Conservation (phyloP, 305 asterid species). For the Ajuga reptans region DNA sequence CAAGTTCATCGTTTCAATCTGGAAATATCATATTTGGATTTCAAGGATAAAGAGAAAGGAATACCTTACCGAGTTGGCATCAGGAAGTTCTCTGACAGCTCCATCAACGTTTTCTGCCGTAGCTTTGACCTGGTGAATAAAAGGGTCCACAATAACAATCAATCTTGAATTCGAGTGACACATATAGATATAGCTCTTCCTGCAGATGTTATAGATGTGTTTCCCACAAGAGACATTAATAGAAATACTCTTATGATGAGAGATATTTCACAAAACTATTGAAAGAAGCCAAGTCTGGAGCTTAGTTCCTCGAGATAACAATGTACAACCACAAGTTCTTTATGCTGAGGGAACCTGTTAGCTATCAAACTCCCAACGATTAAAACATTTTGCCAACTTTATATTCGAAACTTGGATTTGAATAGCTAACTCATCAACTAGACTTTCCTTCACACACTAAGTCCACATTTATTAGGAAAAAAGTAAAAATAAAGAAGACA, state of each 20-base stretch:
- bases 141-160: background rate
- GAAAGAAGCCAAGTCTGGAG: background rate
- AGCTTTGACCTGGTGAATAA: constrained; percentile 74
- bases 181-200: background rate
- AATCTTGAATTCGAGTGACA: constrained; percentile 6
- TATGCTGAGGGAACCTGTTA: background rate
- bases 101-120: constrained; percentile 90
- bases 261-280: background rate
- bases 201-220: background rate
- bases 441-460: background rate
- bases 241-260: background rate
- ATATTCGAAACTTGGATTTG: background rate
- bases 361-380: too few relatives aligned
- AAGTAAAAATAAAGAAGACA: constrained; percentile 5
- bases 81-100: constrained; percentile 97
- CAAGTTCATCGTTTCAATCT: constrained; percentile 6
- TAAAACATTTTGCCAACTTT: too few relatives aligned
- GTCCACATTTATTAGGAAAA: background rate
- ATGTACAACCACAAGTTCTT: background rate
- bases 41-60: constrained; percentile 48
- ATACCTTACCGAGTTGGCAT: constrained; percentile 99
- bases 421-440: background rate
- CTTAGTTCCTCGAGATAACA: background rate
- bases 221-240: background rate
- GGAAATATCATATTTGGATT: constrained; percentile 9